phyloP scores from a whole-genome alignment of 441 rosid genomes.

The Gossypium trilobum region DNA sequence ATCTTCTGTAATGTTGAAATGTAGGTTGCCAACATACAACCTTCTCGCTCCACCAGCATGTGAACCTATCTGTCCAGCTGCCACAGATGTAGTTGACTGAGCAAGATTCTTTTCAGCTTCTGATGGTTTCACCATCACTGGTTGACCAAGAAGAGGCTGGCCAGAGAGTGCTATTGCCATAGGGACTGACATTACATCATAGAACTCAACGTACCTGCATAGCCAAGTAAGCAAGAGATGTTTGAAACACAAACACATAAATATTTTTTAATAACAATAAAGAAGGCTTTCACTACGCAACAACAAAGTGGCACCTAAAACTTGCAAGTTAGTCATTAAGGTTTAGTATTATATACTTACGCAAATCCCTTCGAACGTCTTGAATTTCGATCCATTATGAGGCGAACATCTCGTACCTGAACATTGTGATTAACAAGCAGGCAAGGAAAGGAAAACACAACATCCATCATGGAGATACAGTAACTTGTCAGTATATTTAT shows the following conservation, averaged over 20 bases:
- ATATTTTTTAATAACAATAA: background rate
- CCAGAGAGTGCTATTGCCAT: slow-evolving; percentile 99
- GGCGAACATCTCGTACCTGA: slow-evolving; percentile 94
- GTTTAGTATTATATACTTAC: slow-evolving; percentile 29
- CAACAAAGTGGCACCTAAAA: background rate
- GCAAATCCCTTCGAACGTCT: slow-evolving; percentile 95
- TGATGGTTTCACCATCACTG: slow-evolving; percentile 97
- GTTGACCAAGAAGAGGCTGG: slow-evolving; percentile 85
- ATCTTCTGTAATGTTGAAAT: slow-evolving; percentile 75
- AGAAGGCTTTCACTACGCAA: background rate
- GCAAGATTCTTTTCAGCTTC: slow-evolving; percentile 98
- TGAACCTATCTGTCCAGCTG: slow-evolving; percentile 57
- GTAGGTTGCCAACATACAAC: slow-evolving; percentile 89
- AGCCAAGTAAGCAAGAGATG: background rate
- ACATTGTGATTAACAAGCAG: slow-evolving; percentile 12
- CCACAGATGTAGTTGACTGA: slow-evolving; percentile 71
- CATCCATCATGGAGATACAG: background rate
- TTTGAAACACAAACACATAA: background rate
- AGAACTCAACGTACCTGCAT: slow-evolving; percentile 79
- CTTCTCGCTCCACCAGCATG: slow-evolving; percentile 88
- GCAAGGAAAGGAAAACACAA: background rate
- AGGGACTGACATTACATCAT: slow-evolving; percentile 97
- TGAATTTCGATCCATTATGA: slow-evolving; percentile 93
- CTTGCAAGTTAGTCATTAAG: background rate
- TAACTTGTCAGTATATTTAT: background rate